Conservation (phyloP, 768 basidiomycete species). For the Amanita thiersii region DNA sequence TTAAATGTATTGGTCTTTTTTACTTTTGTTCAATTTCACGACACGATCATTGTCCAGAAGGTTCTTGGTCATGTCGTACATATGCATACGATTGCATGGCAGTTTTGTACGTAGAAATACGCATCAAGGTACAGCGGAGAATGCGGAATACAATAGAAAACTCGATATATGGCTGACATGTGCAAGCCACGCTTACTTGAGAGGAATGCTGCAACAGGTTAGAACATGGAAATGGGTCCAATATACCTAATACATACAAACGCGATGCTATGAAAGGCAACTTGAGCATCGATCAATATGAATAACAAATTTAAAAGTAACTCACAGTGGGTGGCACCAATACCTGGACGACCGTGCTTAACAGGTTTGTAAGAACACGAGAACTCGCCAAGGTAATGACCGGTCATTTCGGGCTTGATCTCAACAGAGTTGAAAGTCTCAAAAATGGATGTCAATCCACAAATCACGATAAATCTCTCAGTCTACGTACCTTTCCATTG, state of each 20-base stretch:
- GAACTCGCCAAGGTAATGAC: constrained; percentile 98
- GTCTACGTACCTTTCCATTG: constrained; percentile 77
- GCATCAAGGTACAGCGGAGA: neutral
- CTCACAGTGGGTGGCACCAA: constrained; percentile 88
- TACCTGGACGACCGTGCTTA: constrained; percentile 99
- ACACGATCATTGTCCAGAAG: neutral
- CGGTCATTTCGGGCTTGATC: constrained; percentile 99
- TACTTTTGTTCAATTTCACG: too few relatives aligned
- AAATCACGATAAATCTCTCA: neutral
- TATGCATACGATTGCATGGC: constrained; percentile 2
- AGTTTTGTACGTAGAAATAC: constrained; percentile 2
- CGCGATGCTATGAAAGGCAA: constrained; percentile 50
- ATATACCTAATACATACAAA: constrained; percentile 42
- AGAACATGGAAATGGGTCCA: constrained; percentile 8
- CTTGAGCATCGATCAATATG: constrained; percentile 9
- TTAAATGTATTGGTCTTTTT: too few relatives aligned
- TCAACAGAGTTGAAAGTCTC: constrained; percentile 94
- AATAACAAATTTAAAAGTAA: constrained; percentile 11
- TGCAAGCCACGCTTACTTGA: constrained; percentile 67
- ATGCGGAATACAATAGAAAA: neutral
- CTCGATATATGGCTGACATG: neutral
- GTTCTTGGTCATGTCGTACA: neutral
- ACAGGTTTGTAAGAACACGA: constrained; percentile 97
- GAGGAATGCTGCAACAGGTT: constrained; percentile 61
- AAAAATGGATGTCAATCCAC: neutral